Evolutionary conservation across 2,329 filamentous ascomycete species (phyloP).

Genomic region (Cladosporium sp.): DNA sequence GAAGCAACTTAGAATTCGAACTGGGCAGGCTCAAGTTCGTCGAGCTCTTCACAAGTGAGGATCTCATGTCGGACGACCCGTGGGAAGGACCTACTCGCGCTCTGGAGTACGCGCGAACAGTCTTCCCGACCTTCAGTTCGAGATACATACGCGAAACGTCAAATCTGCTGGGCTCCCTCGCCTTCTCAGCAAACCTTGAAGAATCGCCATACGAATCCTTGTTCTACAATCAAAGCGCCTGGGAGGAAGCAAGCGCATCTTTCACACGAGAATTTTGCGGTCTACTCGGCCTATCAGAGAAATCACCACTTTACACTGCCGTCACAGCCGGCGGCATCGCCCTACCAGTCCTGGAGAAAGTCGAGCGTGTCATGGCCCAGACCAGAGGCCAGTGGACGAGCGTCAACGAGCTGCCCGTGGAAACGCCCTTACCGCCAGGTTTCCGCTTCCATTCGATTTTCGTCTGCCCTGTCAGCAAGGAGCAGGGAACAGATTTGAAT

Average conservation of each 20-base stretch:
- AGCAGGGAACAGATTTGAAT: slow-evolving; percentile 88
- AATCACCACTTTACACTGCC: slow-evolving; percentile 88
- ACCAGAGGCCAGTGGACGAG: slow-evolving; percentile 95
- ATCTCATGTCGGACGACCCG: slow-evolving; percentile 37
- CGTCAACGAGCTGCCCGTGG: slow-evolving; percentile 75
- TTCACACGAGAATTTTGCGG: slow-evolving; percentile 65
- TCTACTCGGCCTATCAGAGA: slow-evolving; percentile 79
- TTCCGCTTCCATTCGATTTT: slow-evolving; percentile 91
- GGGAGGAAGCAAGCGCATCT: slow-evolving; percentile 76
- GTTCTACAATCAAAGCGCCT: slow-evolving; percentile 71
- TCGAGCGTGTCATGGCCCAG: slow-evolving; percentile 79
- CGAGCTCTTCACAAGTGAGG: slow-evolving; percentile 68
- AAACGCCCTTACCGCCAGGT: slow-evolving; percentile 59
- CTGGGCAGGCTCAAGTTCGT: slow-evolving; percentile 85
- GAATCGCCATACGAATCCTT: slow-evolving; percentile 73
- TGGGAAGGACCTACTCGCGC: slow-evolving; percentile 60
- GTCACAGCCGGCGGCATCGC: slow-evolving; percentile 90
- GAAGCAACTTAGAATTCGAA: slow-evolving; percentile 93
- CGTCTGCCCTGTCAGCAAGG: slow-evolving; percentile 94
- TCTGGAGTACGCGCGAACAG: slow-evolving; percentile 66
- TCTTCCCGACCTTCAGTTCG: slow-evolving; percentile 69
- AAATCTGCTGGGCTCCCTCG: slow-evolving; percentile 73
- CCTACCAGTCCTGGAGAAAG: slow-evolving; percentile 80
- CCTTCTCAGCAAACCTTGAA: slow-evolving; percentile 68
- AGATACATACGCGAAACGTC: slow-evolving; percentile 76